Base-by-base conservation (phyloP, 768 basidiomycete species). In the Russula foetens region DNA sequence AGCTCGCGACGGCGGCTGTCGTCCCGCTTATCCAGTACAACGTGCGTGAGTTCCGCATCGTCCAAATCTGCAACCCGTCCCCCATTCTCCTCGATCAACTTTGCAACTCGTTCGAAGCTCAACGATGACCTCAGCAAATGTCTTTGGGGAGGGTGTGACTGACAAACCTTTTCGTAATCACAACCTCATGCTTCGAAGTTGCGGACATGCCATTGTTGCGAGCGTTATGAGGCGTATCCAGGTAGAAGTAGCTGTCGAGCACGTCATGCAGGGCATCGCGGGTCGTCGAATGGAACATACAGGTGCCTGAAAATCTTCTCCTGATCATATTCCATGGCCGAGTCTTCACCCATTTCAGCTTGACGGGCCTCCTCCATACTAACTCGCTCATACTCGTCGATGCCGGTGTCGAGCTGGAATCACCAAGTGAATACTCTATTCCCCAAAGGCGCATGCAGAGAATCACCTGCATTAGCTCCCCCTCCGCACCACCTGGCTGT, bases 1-100 rank as follows among this genome's bases (percentile, higher is more conserved):
- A 95, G 76, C 60, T 85, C 82, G 29, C 81, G 70, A 56, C 90
- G 84, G 39, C 92, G 83, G 64, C 81, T 84, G 50, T 79, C 80
- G 66, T 95, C 92, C 9, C 87, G 84, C 72, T 89, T 89, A 74
- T 94, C 89, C 55, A 94, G 70, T 44, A 97, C 76, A 47, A 96
- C 73, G 71, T 98, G 95, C 0, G 94, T 96, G 43, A 98, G 75
- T 69, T 86, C 90, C 24, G 86, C 79, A 53, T 97, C 84, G 56
- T 81, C 74, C 3, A 97, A 76, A 56, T 80, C 81, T 12, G 79
- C 84, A 8, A 94, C 67, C 51, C 74, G 79, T 1, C 95, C 95
- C 45, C 93, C 93, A 65, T 92, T 84, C 15, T 81, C 75, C 26
- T 65, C 71, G 57, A 97, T 85, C 11, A 78, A 68, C 56, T 74